Percentiles rank a stretch among this genome's conserved stretches.
Evolutionary conservation across 306 rosid species (phyloP).

Genomic region (Lathyrus oleraceus): DNA sequence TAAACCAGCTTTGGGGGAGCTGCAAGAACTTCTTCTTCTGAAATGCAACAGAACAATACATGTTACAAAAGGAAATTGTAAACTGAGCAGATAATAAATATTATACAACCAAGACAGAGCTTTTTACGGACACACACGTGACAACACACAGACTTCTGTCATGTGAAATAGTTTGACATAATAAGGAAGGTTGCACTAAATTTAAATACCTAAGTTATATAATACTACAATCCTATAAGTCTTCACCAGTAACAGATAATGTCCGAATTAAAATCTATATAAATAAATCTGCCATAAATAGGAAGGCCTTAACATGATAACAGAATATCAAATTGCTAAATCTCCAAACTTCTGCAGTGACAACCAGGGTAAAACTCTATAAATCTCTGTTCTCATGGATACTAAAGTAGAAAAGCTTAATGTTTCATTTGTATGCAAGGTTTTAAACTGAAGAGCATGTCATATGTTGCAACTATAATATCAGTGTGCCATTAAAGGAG

Average conservation of each 20-base stretch:
- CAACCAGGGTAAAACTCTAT: conserved; percentile 5
- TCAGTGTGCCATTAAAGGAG: background rate
- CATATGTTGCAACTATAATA: background rate
- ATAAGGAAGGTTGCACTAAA: conserved; percentile 10
- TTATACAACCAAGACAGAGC: background rate
- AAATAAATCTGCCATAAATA: conserved; percentile 15
- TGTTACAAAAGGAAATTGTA: conserved; percentile 28
- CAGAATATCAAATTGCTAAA: conserved; percentile 5
- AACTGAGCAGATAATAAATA: conserved; percentile 26
- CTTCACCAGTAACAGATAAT: conserved; percentile 1
- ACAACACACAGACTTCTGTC: conserved; percentile 12
- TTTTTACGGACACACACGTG: conserved; percentile 13
- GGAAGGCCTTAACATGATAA: background rate
- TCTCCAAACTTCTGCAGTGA: conserved; percentile 3
- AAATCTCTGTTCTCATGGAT: background rate
- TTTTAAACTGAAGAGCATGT: background rate
- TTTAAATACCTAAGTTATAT: conserved; percentile 6
- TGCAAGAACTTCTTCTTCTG: conserved; percentile 86
- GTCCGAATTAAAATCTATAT: conserved; percentile 2
- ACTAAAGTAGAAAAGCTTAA: background rate
- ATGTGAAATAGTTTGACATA: background rate
- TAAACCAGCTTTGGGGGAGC: conserved; percentile 96
- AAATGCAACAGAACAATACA: conserved; percentile 37
- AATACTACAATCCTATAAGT: background rate
- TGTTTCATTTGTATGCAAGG: background rate